phyloP scores from a whole-genome alignment of 106 monocot species.

The Dioscorea zingiberensis region DNA sequence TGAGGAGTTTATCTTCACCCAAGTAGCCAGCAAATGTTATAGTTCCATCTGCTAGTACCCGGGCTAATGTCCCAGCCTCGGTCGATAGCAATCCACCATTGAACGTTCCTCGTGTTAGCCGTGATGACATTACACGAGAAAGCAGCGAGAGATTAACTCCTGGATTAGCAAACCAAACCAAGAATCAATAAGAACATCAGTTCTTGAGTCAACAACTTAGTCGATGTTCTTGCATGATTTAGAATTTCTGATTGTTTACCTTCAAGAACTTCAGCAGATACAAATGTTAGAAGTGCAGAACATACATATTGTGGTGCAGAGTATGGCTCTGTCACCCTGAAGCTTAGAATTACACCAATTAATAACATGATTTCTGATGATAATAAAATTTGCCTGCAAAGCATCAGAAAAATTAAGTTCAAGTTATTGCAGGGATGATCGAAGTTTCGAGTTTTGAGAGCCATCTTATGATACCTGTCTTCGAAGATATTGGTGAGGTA shows the following conservation, averaged over 20 bases:
- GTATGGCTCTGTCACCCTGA: constrained; percentile 54
- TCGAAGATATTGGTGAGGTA: constrained; percentile 42
- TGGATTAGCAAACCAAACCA: constrained; percentile 12
- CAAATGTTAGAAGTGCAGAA: constrained; percentile 85
- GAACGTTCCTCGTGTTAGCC: constrained; percentile 85
- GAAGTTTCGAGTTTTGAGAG: too few relatives aligned
- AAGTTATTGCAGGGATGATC: too few relatives aligned
- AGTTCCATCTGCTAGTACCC: constrained; percentile 79
- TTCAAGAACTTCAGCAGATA: constrained; percentile 93
- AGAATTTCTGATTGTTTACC: constrained; percentile 30
- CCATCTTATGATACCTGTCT: constrained; percentile 22
- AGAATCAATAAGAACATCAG: not conserved
- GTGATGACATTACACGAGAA: constrained; percentile 88
- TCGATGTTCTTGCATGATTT: not conserved
- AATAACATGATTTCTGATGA: constrained; percentile 70
- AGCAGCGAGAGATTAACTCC: constrained; percentile 87
- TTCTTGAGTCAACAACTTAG: too few relatives aligned
- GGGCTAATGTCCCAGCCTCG: constrained; percentile 78
- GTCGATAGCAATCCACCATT: constrained; percentile 92
- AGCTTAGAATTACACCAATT: constrained; percentile 77
- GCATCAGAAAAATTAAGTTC: too few relatives aligned
- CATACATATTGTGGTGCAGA: constrained; percentile 67
- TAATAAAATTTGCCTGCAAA: constrained; percentile 74
- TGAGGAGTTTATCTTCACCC: constrained; percentile 57
- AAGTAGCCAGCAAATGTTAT: constrained; percentile 85